These are phyloP conservation scores for Symbiodinium pilosum DNA, from an alignment of 73 alveolate species.

Conservation along the genomic window DNA sequence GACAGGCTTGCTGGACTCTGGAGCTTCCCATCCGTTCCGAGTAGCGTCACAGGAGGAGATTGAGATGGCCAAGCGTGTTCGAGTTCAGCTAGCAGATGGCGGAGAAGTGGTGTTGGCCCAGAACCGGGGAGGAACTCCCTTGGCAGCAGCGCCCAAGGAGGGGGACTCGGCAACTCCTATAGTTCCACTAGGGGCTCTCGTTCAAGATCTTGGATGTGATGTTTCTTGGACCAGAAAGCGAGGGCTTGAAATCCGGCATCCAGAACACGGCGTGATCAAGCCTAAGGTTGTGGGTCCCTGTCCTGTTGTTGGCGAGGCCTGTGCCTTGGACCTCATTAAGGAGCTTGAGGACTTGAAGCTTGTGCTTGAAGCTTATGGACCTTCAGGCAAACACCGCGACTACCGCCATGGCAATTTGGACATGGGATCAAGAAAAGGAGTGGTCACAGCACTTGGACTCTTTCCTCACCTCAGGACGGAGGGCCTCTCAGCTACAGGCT, in stretches of 20 bases:
- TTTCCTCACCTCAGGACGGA: background rate
- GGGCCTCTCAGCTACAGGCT: background rate
- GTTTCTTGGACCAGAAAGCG: background rate
- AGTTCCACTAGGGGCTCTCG: background rate
- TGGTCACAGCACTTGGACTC: background rate
- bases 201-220: background rate
- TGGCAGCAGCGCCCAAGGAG: background rate
- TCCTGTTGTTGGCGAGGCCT: background rate
- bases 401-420: background rate
- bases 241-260: background rate
- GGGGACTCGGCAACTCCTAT: background rate
- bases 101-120: background rate
- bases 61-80: background rate
- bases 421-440: background rate
- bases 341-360: background rate
- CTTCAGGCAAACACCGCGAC: background rate
- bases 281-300: background rate
- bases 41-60: background rate
- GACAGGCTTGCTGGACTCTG: background rate
- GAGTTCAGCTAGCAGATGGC: background rate
- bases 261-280: background rate
- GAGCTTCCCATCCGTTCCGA: background rate
- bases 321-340: background rate
- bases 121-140: background rate
- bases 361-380: background rate